Conservation (phyloP, 768 basidiomycete genomes). For the Mrakia frigida region DNA sequence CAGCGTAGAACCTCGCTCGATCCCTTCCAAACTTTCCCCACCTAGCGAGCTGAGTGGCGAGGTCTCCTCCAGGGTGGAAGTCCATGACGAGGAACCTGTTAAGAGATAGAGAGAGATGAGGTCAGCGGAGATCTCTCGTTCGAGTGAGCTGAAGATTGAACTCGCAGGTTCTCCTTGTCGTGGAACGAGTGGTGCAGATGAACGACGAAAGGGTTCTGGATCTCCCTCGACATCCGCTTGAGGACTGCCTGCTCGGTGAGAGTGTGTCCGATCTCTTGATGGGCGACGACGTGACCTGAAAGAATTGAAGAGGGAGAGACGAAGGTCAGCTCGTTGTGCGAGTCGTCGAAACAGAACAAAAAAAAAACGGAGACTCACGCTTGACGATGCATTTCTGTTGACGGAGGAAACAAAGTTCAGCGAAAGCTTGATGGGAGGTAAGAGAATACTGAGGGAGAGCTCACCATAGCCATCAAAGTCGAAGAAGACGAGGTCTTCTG, state of each 20-base stretch:
- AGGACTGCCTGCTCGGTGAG: constrained; percentile 93
- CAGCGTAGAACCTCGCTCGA: constrained; percentile 92
- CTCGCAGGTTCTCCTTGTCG: constrained; percentile 84
- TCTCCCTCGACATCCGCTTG: constrained; percentile 79
- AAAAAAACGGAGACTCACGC: constrained; percentile 45
- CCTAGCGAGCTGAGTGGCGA: constrained; percentile 93
- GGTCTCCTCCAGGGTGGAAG: constrained; percentile 92
- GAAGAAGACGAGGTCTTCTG: constrained; percentile 51
- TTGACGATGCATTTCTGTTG: constrained; percentile 86
- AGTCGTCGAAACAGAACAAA: not conserved
- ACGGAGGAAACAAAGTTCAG: not conserved
- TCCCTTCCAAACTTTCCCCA: constrained; percentile 92
- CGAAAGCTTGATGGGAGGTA: not conserved
- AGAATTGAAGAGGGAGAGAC: not conserved
- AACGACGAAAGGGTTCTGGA: constrained; percentile 76
- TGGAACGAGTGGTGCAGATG: constrained; percentile 97
- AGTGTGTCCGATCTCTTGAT: constrained; percentile 94
- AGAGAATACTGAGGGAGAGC: no score
- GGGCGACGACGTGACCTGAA: constrained; percentile 63
- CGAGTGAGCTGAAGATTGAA: not conserved
- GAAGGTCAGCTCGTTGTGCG: not conserved
- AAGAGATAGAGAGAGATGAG: constrained; percentile 44
- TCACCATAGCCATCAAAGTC: constrained; percentile 45
- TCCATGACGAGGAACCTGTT: constrained; percentile 94
- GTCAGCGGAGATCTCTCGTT: constrained; percentile 59